Percentiles rank a stretch among this genome's conserved stretches.
These are phyloP conservation scores for Ceratocystis alfenasii DNA, from an alignment of 2,329 filamentous ascomycete genomes.

Conservation along the genomic window DNA sequence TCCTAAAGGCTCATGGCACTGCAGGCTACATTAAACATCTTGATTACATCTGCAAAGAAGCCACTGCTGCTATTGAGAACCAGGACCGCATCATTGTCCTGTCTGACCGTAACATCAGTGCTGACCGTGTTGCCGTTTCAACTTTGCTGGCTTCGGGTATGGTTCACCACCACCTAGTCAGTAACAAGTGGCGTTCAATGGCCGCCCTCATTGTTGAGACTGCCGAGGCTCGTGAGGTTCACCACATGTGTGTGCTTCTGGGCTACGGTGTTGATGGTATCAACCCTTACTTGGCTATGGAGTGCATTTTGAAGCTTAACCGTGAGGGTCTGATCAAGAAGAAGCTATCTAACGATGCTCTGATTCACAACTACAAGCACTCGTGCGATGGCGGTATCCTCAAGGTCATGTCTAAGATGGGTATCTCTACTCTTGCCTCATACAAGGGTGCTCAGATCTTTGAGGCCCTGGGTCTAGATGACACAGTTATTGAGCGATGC, in stretches of 20 bases:
- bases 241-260: conserved; percentile 96
- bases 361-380: conserved; percentile 93
- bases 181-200: conserved; percentile 89
- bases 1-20: conserved; percentile 72
- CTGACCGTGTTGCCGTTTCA: conserved; percentile 73
- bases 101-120: conserved; percentile 75
- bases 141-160: conserved; percentile 79
- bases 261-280: conserved; percentile 91
- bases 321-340: conserved; percentile 86
- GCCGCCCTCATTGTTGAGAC: conserved; percentile 82
- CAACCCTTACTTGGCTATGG: conserved; percentile 89
- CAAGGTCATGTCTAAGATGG: conserved; percentile 99
- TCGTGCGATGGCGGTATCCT: conserved; percentile 92
- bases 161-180: conserved; percentile 89
- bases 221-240: conserved; percentile 88
- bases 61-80: conserved; percentile 70
- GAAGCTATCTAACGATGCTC: conserved; percentile 65
- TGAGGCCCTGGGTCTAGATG: conserved; percentile 86
- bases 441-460: conserved; percentile 99
- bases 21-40: conserved; percentile 77
- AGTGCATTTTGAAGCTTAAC: conserved; percentile 95
- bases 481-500: conserved; percentile 82
- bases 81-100: conserved; percentile 78
- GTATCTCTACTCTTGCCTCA: conserved; percentile 87
- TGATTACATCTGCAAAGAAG: conserved; percentile 75